Conservation (phyloP, 768 basidiomycete species). For the Punctularia strigosozonata region DNA sequence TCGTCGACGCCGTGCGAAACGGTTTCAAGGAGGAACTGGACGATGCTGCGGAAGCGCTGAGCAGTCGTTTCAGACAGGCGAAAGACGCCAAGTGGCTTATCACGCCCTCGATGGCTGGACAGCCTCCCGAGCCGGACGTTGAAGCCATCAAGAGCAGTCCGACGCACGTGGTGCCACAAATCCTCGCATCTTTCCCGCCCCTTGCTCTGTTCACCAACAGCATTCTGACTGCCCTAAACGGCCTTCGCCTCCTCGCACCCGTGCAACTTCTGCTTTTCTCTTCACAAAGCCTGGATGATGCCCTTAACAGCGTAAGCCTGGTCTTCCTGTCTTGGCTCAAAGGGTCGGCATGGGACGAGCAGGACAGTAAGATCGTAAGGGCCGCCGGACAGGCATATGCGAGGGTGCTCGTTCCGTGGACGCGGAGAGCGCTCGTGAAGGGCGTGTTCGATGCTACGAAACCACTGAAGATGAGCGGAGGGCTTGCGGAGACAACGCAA, state of each 20-base stretch:
- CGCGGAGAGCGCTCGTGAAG: conserved; percentile 56
- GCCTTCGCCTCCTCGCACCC: conserved; percentile 72
- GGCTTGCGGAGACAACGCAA: too few relatives aligned
- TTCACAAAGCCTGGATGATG: conserved; percentile 33
- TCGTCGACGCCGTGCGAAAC: conserved; percentile 56
- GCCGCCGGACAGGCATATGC: conserved; percentile 49
- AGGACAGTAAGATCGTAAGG: conserved; percentile 23
- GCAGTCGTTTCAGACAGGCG: too few relatives aligned
- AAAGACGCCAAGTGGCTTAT: too few relatives aligned
- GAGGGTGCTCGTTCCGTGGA: conserved; percentile 55
- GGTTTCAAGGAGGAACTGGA: too few relatives aligned
- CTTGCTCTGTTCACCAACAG: conserved; percentile 35
- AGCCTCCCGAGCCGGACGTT: too few relatives aligned
- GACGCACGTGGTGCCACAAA: background rate
- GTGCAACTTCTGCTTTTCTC: conserved; percentile 42
- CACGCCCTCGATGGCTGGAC: too few relatives aligned
- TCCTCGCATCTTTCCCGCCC: background rate
- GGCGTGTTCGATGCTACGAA: conserved; percentile 63
- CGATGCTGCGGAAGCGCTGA: too few relatives aligned
- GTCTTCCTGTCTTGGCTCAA: conserved; percentile 12
- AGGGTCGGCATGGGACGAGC: conserved; percentile 13
- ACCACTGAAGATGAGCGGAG: too few relatives aligned
- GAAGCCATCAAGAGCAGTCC: background rate
- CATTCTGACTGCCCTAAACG: conserved; percentile 63
- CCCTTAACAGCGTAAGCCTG: conserved; percentile 35